Evolutionary conservation across 192 early-diverging fungal genomes (phyloP), one percentile per base, ranked within the genome.

Genomic region (Rhizoclosmatium globosum): DNA sequence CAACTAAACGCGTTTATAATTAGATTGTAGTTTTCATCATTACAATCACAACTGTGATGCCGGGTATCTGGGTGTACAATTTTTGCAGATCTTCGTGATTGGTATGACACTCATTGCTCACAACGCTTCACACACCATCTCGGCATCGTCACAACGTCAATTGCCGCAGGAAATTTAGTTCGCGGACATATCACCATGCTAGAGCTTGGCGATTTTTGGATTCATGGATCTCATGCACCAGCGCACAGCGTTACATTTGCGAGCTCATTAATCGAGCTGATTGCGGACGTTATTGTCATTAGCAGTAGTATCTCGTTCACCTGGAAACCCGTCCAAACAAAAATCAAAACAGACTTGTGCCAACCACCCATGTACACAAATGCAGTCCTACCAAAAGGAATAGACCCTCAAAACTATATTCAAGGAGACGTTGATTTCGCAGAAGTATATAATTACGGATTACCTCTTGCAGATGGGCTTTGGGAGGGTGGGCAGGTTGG

Each of bases 51-150:
- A 65, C 64, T 23, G 62, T 76, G 1, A 76, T 76, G 74, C 74
- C 74, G 2, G 74, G 74, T 1, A 76, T 76, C 2, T 76, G 61
- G 60, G 61, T 76, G 0, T 76, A 76, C 62, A 76, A 76, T 76
- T 76, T 45, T 67, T 76, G 15, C 74, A 76, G 48, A 47, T 62
- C 2, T 76, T 76, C 41, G 74, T 76, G 0, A 76, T 76, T 23
- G 61, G 38, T 3, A n/a, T 11, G 42, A 66, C 61, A 1, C 64
- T 76, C 11, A 56, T 73, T 39, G 50, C 71, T 17, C 56, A 56
- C 42, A 19, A 21, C n/a, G 71, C 71, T 42, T 23, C 21, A 11
- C 71, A 61, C 50, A 56, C 15, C 31, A 19, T 73, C 57, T 64
- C 56, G 3, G 11, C 15, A 73, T 61, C n/a, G 42, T 73, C 41